phyloP scores from a whole-genome alignment of 306 rosid genomes.

The Medicago ruthenica region DNA sequence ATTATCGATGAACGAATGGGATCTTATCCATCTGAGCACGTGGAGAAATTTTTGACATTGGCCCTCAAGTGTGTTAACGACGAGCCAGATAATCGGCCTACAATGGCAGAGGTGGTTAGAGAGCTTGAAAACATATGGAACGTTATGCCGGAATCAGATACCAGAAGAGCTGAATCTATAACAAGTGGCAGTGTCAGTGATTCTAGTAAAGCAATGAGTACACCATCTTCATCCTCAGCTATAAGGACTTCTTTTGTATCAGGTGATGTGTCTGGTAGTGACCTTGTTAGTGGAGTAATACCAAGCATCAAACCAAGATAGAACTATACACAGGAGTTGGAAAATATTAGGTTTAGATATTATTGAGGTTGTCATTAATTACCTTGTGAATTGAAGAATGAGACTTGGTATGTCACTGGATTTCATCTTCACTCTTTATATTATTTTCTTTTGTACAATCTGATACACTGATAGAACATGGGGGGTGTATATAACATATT shows the following conservation, averaged over 20 bases:
- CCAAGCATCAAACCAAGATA: constrained; percentile 92
- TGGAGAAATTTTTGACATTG: constrained; percentile 67
- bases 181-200: constrained; percentile 39
- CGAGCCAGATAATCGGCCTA: constrained; percentile 80
- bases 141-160: constrained; percentile 69
- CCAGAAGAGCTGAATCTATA: constrained; percentile 35
- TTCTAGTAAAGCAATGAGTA: constrained; percentile 49
- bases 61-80: constrained; percentile 80
- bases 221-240: constrained; percentile 66
- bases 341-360: constrained; percentile 14
- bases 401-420: not conserved
- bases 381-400: constrained; percentile 32
- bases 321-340: constrained; percentile 24
- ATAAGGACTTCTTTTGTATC: constrained; percentile 60
- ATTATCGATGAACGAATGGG: constrained; percentile 79
- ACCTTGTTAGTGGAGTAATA: constrained; percentile 79
- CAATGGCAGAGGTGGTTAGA: constrained; percentile 81
- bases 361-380: not conserved
- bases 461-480: constrained; percentile 5
- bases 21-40: constrained; percentile 75
- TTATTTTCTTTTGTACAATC: constrained; percentile 36
- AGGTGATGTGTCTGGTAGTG: constrained; percentile 75
- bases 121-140: constrained; percentile 78
- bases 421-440: constrained; percentile 34
- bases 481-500: constrained; percentile 38